These are phyloP conservation scores for Diutina siamensis DNA, from an alignment of 1,139 yeast species.

Conservation along the genomic window DNA sequence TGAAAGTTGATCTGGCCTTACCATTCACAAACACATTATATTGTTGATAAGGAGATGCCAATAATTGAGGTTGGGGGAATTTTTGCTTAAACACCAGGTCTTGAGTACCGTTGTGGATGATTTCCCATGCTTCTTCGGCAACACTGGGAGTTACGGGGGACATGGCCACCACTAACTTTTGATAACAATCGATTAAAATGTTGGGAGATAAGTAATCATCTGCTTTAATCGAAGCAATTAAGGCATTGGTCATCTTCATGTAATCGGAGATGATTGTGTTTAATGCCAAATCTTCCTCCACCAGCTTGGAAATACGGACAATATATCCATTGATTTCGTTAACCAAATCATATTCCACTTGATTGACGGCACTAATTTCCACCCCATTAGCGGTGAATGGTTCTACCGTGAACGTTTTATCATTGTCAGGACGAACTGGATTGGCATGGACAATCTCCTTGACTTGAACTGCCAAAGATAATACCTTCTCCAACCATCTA, in stretches of 20 bases:
- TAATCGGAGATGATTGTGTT: conserved; percentile 83
- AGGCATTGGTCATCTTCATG: conserved; percentile 67
- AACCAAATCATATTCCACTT: conserved; percentile 34
- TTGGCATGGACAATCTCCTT: not conserved
- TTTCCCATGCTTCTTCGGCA: conserved; percentile 76
- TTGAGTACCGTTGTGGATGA: conserved; percentile 30
- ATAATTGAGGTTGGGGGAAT: conserved; percentile 39
- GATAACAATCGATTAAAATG: conserved; percentile 28
- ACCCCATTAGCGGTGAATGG: not conserved
- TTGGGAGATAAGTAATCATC: conserved; percentile 16
- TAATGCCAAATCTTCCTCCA: conserved; percentile 48
- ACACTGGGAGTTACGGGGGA: conserved; percentile 73
- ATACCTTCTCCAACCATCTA: conserved; percentile 68
- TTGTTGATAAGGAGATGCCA: conserved; percentile 23
- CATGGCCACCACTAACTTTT: conserved; percentile 44
- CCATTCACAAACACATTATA: conserved; percentile 62
- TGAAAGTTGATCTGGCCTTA: conserved; percentile 23
- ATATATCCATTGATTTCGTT: conserved; percentile 44
- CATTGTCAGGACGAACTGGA: not conserved
- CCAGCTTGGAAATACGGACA: conserved; percentile 42
- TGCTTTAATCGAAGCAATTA: conserved; percentile 28
- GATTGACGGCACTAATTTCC: not conserved
- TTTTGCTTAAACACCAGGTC: conserved; percentile 38
- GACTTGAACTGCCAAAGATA: conserved; percentile 18
- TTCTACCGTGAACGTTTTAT: not conserved